Evolutionary conservation across 768 basidiomycete genomes (phyloP).

Genomic region (Russula ochroleuca): DNA sequence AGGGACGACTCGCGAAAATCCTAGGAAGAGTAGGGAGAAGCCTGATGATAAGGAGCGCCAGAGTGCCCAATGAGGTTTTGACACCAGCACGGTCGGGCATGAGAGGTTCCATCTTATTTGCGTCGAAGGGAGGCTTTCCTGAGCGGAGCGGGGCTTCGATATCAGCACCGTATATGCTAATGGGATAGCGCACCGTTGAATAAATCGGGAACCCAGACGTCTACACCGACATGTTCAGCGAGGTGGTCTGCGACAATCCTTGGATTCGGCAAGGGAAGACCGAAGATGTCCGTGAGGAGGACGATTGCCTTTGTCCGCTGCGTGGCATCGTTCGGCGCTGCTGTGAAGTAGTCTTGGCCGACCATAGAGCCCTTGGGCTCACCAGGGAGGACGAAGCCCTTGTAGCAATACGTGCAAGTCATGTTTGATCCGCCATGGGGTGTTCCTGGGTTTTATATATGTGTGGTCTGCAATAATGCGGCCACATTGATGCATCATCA

Average conservation of each 20-base stretch:
- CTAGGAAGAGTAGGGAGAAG: slow-evolving; percentile 28
- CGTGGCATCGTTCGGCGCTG: slow-evolving; percentile 29
- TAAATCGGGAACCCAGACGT: slow-evolving; percentile 62
- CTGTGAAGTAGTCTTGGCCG: slow-evolving; percentile 44
- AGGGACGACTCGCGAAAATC: slow-evolving; percentile 30
- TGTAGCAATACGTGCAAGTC: slow-evolving; percentile 37
- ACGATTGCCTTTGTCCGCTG: slow-evolving; percentile 42
- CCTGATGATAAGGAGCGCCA: slow-evolving; percentile 26
- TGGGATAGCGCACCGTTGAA: slow-evolving; percentile 44
- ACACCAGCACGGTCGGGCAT: slow-evolving; percentile 34
- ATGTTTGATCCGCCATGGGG: slow-evolving; percentile 1
- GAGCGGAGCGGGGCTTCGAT: neutral
- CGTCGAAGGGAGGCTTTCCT: slow-evolving; percentile 34
- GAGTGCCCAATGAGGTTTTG: slow-evolving; percentile 24
- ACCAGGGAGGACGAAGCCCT: slow-evolving; percentile 43
- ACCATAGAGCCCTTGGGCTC: slow-evolving; percentile 43
- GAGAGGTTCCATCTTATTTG: slow-evolving; percentile 32
- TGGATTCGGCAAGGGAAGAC: slow-evolving; percentile 47
- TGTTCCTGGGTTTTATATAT: neutral
- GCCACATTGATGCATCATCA: neutral
- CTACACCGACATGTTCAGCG: slow-evolving; percentile 47
- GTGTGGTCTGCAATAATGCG: neutral
- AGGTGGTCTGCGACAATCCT: slow-evolving; percentile 56
- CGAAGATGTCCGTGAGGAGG: slow-evolving; percentile 55
- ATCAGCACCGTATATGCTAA: neutral